Percentiles rank a stretch among this genome's conserved stretches.
Evolutionary conservation across 106 monocot genomes (phyloP).

Genomic region (Dendrobium nobile): DNA sequence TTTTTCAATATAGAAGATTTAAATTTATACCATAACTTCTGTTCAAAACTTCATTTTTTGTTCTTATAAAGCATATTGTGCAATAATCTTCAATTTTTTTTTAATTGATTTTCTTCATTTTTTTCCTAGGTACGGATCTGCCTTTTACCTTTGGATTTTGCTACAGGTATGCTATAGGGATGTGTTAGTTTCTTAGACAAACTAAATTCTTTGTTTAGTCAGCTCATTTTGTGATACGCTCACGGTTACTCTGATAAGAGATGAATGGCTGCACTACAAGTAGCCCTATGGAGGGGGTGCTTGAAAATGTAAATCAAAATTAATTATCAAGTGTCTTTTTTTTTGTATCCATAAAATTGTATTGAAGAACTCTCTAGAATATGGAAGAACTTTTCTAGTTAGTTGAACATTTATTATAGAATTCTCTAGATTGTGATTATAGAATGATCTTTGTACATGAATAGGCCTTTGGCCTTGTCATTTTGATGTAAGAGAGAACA

Average conservation of each 20-base stretch:
- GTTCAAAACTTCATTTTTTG: background rate
- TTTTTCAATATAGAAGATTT: too few species aligned
- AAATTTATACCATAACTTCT: too few species aligned
- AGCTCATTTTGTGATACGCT: background rate
- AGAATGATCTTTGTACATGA: too few species aligned
- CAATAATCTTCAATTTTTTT: background rate
- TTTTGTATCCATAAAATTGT: too few species aligned
- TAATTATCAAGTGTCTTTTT: too few species aligned
- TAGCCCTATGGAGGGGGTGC: background rate
- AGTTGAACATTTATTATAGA: too few species aligned
- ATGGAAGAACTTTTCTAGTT: too few species aligned
- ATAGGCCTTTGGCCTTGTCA: too few species aligned
- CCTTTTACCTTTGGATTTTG: constrained; percentile 73
- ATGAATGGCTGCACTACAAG: background rate
- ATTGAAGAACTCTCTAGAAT: too few species aligned
- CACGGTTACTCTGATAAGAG: background rate
- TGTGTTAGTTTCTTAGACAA: background rate
- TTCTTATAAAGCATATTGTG: background rate
- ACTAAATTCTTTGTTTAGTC: background rate
- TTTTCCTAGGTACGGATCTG: constrained; percentile 37
- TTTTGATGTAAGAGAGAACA: too few species aligned
- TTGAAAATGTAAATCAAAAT: too few species aligned
- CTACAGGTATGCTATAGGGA: constrained; percentile 34
- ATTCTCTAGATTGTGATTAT: too few species aligned
- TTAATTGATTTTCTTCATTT: constrained; percentile 8